phyloP scores from a whole-genome alignment of 2,329 filamentous ascomycete genomes.

The Tolypocladium sp. region DNA sequence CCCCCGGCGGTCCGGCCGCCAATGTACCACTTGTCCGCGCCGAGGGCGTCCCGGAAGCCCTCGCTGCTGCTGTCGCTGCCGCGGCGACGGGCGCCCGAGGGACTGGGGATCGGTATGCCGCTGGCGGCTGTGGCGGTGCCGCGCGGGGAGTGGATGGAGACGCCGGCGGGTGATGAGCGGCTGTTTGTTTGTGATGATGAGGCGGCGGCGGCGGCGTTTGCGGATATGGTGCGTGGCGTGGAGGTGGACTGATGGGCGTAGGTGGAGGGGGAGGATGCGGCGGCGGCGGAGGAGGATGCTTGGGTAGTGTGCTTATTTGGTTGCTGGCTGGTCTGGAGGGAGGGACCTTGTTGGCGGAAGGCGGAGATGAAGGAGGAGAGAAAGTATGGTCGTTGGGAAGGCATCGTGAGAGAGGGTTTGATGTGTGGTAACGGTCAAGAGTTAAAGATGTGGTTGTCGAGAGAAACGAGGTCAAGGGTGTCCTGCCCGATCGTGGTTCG shows the following conservation, averaged over 20 bases:
- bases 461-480: background rate
- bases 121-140: constrained; percentile 8
- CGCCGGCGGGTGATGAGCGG: constrained; percentile 15
- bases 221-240: constrained; percentile 11
- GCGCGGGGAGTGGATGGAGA: constrained; percentile 20
- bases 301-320: constrained; percentile 23
- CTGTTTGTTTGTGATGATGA: constrained; percentile 12
- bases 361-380: constrained; percentile 47
- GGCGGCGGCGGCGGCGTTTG: constrained; percentile 8
- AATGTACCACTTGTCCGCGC: constrained; percentile 74
- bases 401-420: constrained; percentile 23
- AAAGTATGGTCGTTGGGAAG: constrained; percentile 46
- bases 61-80: constrained; percentile 70
- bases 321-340: constrained; percentile 24
- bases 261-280: constrained; percentile 15
- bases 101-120: constrained; percentile 30
- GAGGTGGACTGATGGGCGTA: constrained; percentile 11
- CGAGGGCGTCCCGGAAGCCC: constrained; percentile 64
- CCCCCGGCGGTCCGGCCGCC: constrained; percentile 65
- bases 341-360: constrained; percentile 38
- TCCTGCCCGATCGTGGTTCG: background rate
- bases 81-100: constrained; percentile 35
- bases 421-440: background rate
- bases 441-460: background rate
- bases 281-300: constrained; percentile 16